Conservation (phyloP, 2,329 filamentous ascomycete species). For the Phoma sp. region DNA sequence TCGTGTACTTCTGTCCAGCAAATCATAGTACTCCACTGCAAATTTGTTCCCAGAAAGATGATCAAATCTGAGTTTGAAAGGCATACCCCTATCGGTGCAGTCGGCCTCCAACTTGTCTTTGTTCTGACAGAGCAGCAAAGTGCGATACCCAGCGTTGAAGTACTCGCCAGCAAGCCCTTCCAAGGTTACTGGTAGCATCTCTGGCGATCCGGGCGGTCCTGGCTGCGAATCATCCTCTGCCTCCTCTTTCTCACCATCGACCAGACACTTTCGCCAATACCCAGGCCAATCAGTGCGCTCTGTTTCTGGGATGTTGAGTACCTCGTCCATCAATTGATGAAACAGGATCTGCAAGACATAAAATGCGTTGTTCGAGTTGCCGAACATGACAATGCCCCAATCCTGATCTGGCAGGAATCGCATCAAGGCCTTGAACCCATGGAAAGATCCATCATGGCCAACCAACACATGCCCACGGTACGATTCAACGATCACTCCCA, state of each 20-base stretch:
- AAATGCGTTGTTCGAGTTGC: slow-evolving; percentile 14
- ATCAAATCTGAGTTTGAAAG: slow-evolving; percentile 15
- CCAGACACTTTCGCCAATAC: slow-evolving; percentile 6
- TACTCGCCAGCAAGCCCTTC: slow-evolving; percentile 15
- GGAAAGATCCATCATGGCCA: slow-evolving; percentile 17
- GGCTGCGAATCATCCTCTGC: neutral
- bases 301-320: neutral
- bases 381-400: slow-evolving; percentile 21
- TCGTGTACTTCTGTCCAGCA: neutral
- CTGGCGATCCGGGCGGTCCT: neutral
- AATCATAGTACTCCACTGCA: neutral
- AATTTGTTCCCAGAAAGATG: slow-evolving; percentile 12
- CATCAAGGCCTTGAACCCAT: slow-evolving; percentile 19
- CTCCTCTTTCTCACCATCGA: slow-evolving; percentile 1
- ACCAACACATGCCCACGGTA: slow-evolving; percentile 21
- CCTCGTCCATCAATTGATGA: slow-evolving; percentile 14
- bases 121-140: slow-evolving; percentile 7
- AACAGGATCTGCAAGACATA: slow-evolving; percentile 15
- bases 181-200: slow-evolving; percentile 1
- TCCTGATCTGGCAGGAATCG: slow-evolving; percentile 16
- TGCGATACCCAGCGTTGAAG: slow-evolving; percentile 16
- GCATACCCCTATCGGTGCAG: slow-evolving; percentile 20
- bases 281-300: slow-evolving; percentile 7
- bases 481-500: slow-evolving; percentile 16
- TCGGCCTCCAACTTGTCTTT: slow-evolving; percentile 14